Evolutionary conservation across 805 yeast species (phyloP), one percentile per base, ranked within the genome.

Genomic region (Ogataea pilisensis): DNA sequence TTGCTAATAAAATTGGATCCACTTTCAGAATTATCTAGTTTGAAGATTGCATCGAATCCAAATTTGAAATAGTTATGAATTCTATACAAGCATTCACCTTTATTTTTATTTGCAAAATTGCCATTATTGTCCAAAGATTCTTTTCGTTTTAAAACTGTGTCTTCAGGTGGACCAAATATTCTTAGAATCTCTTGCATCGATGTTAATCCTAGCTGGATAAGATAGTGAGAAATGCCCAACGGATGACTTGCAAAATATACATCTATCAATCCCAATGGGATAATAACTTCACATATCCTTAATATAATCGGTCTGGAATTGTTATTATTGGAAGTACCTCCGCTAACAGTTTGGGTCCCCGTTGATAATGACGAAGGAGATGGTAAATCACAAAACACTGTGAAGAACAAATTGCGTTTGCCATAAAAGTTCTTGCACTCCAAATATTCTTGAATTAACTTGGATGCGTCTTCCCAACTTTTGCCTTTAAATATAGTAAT

Each of bases 131-230:
- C 32, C 24, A 52, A 67, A 66, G 76, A 27, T 68, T 74, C 44
- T 58, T 45, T 76, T 16, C 37, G 32, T 38, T 54, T 54, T 8
- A 49, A 59, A 44, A 76, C 68, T 4, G 63, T 65, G 34, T 73
- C 80, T 35, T 75, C 76, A 0, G 85, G 84, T 2, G 81, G 78
- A 0, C 85, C 85, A 17, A 79, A 55, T 0, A 60, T 50, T 16
- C 63, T 57, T 7, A 78, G 47, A 0, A 76, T 58, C 18, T 71
- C 73, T 46, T 74, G 79, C 59, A 77, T 76, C 1, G 73, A 60
- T 2, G 79, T 70, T 25, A 52, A 33, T 0, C 78, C 77, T 3
- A 78, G 55, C 4, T 44, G 34, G 3, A 71, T 40, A 1, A 16
- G 16, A 25, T 46, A 54, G 5, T 30, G 31, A n/a, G 48, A 46